Percentiles rank a stretch among this genome's conserved stretches.
Evolutionary conservation across 1,139 yeast species (phyloP).

Genomic region (Saccharomyces pastorianus): DNA sequence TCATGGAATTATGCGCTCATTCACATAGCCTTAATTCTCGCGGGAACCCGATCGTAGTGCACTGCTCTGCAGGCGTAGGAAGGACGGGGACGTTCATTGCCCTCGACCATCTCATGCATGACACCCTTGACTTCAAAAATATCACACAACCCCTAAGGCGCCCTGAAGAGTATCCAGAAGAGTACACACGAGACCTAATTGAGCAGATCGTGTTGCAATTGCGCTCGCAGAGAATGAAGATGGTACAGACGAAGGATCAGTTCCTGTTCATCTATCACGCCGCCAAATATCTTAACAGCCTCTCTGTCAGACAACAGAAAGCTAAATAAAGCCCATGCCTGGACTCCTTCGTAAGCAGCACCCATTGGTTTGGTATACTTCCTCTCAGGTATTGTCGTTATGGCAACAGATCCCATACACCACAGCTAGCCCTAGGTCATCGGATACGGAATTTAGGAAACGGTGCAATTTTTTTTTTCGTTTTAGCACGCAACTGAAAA

Average conservation of each 20-base stretch:
- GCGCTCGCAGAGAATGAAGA: constrained; percentile 29
- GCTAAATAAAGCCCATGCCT: background rate
- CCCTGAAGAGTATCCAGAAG: constrained; percentile 5
- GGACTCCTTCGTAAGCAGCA: too few species aligned
- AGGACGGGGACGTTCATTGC: constrained; percentile 69
- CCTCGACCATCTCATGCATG: constrained; percentile 46
- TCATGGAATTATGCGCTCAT: constrained; percentile 26
- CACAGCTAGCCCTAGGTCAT: background rate
- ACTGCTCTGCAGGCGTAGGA: constrained; percentile 79
- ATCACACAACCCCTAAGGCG: constrained; percentile 2
- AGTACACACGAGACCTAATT: constrained; percentile 26
- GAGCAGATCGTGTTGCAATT: constrained; percentile 30
- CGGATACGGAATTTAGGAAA: too few species aligned
- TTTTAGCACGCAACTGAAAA: background rate
- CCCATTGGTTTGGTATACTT: too few species aligned
- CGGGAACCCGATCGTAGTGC: constrained; percentile 41
- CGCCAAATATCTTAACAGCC: constrained; percentile 17
- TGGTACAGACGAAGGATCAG: constrained; percentile 32
- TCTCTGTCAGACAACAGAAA: background rate
- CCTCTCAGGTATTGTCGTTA: background rate
- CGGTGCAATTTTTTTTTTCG: background rate
- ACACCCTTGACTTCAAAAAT: constrained; percentile 24
- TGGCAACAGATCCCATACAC: background rate
- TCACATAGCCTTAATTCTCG: constrained; percentile 25
- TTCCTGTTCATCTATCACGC: constrained; percentile 29